Percentiles rank a stretch among this genome's conserved stretches.
Conservation (phyloP, 805 yeast species). For the Grigorovia transvaalensis region DNA sequence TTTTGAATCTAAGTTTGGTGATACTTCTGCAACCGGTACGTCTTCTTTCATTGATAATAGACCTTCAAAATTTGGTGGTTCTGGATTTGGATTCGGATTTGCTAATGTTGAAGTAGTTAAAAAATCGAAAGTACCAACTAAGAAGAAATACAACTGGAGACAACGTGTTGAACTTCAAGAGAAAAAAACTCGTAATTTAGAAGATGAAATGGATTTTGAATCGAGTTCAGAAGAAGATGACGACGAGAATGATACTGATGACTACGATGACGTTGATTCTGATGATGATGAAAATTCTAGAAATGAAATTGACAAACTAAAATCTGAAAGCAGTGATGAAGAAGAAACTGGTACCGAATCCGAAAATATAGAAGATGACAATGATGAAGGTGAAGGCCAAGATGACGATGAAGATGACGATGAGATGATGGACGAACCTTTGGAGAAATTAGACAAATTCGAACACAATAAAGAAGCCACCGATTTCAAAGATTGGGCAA, state of each 20-base stretch:
- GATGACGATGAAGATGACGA: conserved; percentile 14
- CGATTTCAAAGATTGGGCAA: conserved; percentile 85
- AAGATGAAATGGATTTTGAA: conserved; percentile 54
- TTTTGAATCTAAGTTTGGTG: conserved; percentile 20
- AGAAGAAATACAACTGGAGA: conserved; percentile 69
- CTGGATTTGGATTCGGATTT: conserved; percentile 65
- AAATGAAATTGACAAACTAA: conserved; percentile 4
- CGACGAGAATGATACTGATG: conserved; percentile 21
- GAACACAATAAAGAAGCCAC: conserved; percentile 38
- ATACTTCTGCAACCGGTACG: conserved; percentile 5
- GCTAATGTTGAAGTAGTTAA: conserved; percentile 41
- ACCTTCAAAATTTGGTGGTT: conserved; percentile 49
- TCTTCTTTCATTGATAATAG: conserved; percentile 61
- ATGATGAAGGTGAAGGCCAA: conserved; percentile 15
- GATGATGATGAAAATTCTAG: conserved; percentile 18
- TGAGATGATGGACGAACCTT: conserved; percentile 15
- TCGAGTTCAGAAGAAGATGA: conserved; percentile 29
- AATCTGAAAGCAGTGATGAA: background rate
- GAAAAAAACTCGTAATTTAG: conserved; percentile 34
- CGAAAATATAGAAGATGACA: conserved; percentile 5
- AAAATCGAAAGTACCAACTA: conserved; percentile 25
- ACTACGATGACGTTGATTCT: conserved; percentile 9
- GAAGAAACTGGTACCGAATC: conserved; percentile 5
- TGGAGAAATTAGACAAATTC: conserved; percentile 12
- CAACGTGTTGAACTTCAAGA: conserved; percentile 40